A percentile compares a stretch with the other conserved stretches of the same genome.
These are phyloP conservation scores for Talaromyces sp. DNA, from an alignment of 2,329 filamentous ascomycete species.

Conservation along the genomic window DNA sequence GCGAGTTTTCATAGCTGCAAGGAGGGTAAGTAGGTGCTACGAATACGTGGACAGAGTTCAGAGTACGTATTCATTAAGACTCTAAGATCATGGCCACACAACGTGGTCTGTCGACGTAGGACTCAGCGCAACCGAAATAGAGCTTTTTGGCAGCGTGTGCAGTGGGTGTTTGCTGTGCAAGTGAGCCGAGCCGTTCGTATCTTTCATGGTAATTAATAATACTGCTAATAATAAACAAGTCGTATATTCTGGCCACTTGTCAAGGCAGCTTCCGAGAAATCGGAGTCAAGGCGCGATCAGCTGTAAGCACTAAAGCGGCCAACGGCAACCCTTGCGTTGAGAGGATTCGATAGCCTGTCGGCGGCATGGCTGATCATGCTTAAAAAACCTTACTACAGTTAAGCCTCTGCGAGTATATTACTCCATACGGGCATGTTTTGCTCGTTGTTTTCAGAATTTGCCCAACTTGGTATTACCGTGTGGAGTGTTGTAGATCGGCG, in stretches of 20 bases:
- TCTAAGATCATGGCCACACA: not conserved
- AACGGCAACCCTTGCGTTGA: not conserved
- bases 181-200: not conserved
- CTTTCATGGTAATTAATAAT: not conserved
- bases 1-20: not conserved
- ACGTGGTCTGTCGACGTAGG: not conserved
- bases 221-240: not conserved
- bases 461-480: not conserved
- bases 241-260: not conserved
- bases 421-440: not conserved
- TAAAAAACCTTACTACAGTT: slow-evolving; percentile 2
- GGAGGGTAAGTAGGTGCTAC: not conserved
- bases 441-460: no score
- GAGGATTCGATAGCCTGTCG: not conserved
- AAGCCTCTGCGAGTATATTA: not conserved
- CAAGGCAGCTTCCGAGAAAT: not conserved
- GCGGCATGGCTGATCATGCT: slow-evolving; percentile 1
- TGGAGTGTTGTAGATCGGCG: not conserved
- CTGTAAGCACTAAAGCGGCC: not conserved
- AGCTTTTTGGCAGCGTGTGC: not conserved
- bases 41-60: not conserved
- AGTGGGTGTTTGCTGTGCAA: not conserved
- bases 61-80: not conserved
- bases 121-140: not conserved
- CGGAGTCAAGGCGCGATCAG: not conserved